Evolutionary conservation across 768 basidiomycete species (phyloP).

Genomic region (Scleroderma citrinum): DNA sequence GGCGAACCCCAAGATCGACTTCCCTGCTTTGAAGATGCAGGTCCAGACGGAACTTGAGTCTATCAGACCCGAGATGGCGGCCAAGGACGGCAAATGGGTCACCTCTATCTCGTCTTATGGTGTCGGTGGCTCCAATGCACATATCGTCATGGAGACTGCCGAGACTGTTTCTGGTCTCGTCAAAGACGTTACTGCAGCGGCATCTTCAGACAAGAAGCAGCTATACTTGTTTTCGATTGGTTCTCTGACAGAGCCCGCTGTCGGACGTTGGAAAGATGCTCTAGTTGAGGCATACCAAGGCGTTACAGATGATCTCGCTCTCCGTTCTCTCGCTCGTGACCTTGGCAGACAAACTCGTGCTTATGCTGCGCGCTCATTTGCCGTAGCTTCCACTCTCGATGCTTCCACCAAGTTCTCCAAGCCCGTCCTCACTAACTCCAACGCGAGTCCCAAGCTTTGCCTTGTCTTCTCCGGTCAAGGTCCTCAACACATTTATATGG

Average conservation of each 20-base stretch:
- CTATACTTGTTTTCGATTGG: constrained; percentile 24
- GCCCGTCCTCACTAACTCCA: constrained; percentile 19
- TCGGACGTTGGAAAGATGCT: constrained; percentile 21
- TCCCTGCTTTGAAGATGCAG: constrained; percentile 18
- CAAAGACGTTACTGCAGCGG: not conserved
- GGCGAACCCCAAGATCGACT: constrained; percentile 24
- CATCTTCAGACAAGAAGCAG: constrained; percentile 5
- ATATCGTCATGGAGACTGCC: constrained; percentile 20
- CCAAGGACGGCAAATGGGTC: constrained; percentile 23
- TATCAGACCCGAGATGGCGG: constrained; percentile 23
- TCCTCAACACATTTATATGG: constrained; percentile 32
- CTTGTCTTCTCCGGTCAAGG: constrained; percentile 33
- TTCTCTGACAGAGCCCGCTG: constrained; percentile 22
- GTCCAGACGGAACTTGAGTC: constrained; percentile 23
- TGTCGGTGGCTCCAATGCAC: constrained; percentile 29
- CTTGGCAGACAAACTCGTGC: constrained; percentile 26
- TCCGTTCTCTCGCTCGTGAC: constrained; percentile 24
- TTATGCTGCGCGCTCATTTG: constrained; percentile 22
- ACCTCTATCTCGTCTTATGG: constrained; percentile 30
- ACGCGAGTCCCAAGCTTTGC: constrained; percentile 26
- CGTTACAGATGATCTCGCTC: constrained; percentile 14
- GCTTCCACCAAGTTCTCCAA: constrained; percentile 24
- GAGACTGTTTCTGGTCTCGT: constrained; percentile 14
- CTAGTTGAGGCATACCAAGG: constrained; percentile 12
- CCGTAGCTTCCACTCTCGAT: constrained; percentile 19